Percentiles rank a stretch among this genome's conserved stretches.
Evolutionary conservation across 2,329 filamentous ascomycete genomes (phyloP).

Genomic region (Paraphaeosphaeria sporulosa): DNA sequence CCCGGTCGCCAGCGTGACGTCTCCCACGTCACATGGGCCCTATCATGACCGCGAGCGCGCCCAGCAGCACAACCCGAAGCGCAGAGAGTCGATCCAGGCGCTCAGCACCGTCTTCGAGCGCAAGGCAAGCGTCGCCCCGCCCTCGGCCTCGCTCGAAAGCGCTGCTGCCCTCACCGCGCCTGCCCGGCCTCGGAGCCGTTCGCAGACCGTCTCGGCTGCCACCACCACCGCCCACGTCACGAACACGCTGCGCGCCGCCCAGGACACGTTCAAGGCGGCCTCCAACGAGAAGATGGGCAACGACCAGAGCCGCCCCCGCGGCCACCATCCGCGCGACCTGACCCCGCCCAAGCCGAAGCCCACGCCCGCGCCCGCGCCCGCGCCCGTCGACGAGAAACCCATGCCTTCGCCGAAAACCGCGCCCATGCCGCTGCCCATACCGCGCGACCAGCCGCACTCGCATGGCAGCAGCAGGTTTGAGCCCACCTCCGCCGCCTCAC

Average conservation of each 20-base stretch:
- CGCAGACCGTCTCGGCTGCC: constrained; percentile 34
- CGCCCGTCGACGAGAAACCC: constrained; percentile 15
- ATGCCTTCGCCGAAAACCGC: constrained; percentile 33
- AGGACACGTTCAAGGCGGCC: constrained; percentile 32
- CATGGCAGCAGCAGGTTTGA: not conserved
- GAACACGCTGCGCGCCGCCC: constrained; percentile 40
- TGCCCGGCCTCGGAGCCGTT: constrained; percentile 36
- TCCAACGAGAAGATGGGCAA: constrained; percentile 49
- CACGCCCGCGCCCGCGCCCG: constrained; percentile 5
- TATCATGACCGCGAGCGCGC: constrained; percentile 49
- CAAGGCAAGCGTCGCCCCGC: constrained; percentile 49
- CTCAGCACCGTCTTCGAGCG: constrained; percentile 35
- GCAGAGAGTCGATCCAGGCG: constrained; percentile 52
- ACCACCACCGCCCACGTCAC: constrained; percentile 34
- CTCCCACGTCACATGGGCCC: constrained; percentile 26
- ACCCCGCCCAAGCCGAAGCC: constrained; percentile 19
- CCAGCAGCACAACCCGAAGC: constrained; percentile 38
- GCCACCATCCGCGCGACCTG: constrained; percentile 20
- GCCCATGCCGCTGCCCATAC: constrained; percentile 47
- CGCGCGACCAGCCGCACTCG: constrained; percentile 32
- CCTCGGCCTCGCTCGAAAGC: constrained; percentile 47
- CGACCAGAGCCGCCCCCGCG: constrained; percentile 48
- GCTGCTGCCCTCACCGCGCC: constrained; percentile 41
- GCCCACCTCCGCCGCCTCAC: constrained; percentile 21
- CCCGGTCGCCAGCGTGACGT: constrained; percentile 28